A percentile compares a stretch with the other conserved stretches of the same genome.
These are phyloP conservation scores for Kitagawia praeruptora DNA, from an alignment of 129 eudicot genomes.

Conservation along the genomic window DNA sequence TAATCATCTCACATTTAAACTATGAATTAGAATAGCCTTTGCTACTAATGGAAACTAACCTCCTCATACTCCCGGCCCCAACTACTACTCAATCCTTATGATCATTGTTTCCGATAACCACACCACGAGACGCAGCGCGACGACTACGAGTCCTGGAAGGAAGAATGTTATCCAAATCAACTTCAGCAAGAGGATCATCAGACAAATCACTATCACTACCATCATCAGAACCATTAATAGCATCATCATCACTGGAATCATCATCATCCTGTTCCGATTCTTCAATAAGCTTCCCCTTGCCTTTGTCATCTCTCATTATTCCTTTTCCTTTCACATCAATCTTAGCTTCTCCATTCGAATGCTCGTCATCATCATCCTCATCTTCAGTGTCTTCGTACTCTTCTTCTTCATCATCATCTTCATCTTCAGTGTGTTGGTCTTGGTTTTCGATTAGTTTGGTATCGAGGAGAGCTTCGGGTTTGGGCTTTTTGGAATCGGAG, in stretches of 20 bases:
- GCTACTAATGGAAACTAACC: constrained; percentile 11
- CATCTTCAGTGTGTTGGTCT: constrained; percentile 23
- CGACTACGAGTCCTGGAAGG: constrained; percentile 98
- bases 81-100: background rate
- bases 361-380: constrained; percentile 24
- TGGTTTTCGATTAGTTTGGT: constrained; percentile 7
- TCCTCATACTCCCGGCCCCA: constrained; percentile 18
- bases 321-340: constrained; percentile 60
- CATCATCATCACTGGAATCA: constrained; percentile 30
- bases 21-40: background rate
- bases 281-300: constrained; percentile 71
- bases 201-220: constrained; percentile 51
- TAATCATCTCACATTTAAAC: background rate
- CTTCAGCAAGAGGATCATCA: constrained; percentile 94
- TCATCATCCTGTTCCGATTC: constrained; percentile 35
- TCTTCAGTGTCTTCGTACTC: constrained; percentile 14
- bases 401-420: constrained; percentile 19
- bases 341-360: constrained; percentile 25
- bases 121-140: constrained; percentile 36
- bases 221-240: constrained; percentile 24
- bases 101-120: constrained; percentile 28
- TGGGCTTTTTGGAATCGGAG: constrained; percentile 31
- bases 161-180: constrained; percentile 85
- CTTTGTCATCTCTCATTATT: constrained; percentile 57
- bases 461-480: constrained; percentile 12